Evolutionary conservation across 257 asterid species (phyloP).

Genomic region (Verbascum thapsus): DNA sequence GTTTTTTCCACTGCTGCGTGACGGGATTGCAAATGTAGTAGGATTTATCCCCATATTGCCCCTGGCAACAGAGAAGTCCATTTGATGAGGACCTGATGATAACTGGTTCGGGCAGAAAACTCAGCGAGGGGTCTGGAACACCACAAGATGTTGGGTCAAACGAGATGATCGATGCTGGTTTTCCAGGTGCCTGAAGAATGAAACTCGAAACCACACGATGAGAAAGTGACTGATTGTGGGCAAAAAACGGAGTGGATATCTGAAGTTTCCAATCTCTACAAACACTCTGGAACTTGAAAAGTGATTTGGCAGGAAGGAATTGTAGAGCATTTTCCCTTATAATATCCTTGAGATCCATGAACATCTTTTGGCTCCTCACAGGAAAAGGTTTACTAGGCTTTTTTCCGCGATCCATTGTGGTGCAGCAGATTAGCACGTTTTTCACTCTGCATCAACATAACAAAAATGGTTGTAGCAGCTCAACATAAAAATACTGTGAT

Average conservation of each 20-base stretch:
- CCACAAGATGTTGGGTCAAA: slow-evolving; percentile 44
- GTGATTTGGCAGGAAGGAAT: slow-evolving; percentile 60
- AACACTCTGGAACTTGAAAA: slow-evolving; percentile 44
- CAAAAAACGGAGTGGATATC: slow-evolving; percentile 52
- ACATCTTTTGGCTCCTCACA: slow-evolving; percentile 33
- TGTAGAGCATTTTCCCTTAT: slow-evolving; percentile 47
- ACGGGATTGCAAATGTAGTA: slow-evolving; percentile 60
- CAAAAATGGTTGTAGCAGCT: no score
- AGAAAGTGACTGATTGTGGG: slow-evolving; percentile 47
- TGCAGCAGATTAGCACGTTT: not conserved
- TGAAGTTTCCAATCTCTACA: slow-evolving; percentile 62
- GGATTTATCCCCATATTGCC: slow-evolving; percentile 30
- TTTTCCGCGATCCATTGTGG: slow-evolving; percentile 54
- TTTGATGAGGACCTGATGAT: slow-evolving; percentile 49
- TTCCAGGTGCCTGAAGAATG: slow-evolving; percentile 41
- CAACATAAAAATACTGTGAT: no score
- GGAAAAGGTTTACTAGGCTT: slow-evolving; percentile 30
- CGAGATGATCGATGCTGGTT: slow-evolving; percentile 35
- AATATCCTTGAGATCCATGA: slow-evolving; percentile 51
- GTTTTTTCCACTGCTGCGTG: slow-evolving; percentile 46
- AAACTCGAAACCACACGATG: slow-evolving; percentile 37
- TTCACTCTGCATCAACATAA: no score
- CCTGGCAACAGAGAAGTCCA: slow-evolving; percentile 59
- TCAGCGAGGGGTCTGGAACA: slow-evolving; percentile 50
- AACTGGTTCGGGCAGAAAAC: slow-evolving; percentile 54